These are phyloP conservation scores for Emmonsiellopsis sp. DNA, from an alignment of 2,329 filamentous ascomycete species.

Conservation along the genomic window DNA sequence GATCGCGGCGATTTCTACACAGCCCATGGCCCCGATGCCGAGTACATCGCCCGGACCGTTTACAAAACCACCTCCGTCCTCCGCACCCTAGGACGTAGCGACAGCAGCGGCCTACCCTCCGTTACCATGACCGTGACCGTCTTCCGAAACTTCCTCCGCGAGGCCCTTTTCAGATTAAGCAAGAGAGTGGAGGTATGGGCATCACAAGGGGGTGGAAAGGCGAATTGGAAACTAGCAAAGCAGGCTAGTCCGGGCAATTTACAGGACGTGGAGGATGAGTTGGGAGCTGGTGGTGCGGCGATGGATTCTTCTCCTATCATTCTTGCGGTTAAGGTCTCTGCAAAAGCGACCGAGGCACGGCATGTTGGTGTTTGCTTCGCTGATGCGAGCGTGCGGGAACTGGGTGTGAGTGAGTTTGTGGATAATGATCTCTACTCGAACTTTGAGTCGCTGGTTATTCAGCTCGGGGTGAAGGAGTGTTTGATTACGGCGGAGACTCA, in stretches of 20 bases:
- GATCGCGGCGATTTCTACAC: constrained; percentile 94
- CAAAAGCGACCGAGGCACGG: constrained; percentile 75
- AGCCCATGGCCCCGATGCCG: constrained; percentile 40
- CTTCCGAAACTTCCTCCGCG: constrained; percentile 88
- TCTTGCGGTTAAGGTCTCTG: constrained; percentile 81
- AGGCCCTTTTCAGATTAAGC: constrained; percentile 82
- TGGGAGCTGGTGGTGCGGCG: constrained; percentile 55
- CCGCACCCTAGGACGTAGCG: constrained; percentile 74
- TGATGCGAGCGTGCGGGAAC: constrained; percentile 88
- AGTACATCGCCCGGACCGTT: constrained; percentile 51
- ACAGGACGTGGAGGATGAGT: constrained; percentile 92
- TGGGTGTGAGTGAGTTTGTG: constrained; percentile 96
- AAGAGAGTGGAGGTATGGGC: constrained; percentile 89
- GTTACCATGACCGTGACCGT: constrained; percentile 94
- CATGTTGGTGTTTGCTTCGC: constrained; percentile 94
- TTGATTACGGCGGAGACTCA: constrained; percentile 69
- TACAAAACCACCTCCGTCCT: constrained; percentile 98
- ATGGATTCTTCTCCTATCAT: constrained; percentile 90
- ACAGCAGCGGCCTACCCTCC: constrained; percentile 77
- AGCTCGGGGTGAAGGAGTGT: constrained; percentile 90
- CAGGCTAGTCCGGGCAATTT: constrained; percentile 92
- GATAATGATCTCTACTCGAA: constrained; percentile 98
- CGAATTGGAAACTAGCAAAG: constrained; percentile 81
- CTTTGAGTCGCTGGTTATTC: constrained; percentile 91
- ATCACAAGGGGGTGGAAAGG: constrained; percentile 62